Conservation (phyloP, 2,329 filamentous ascomycete genomes). For the Colletotrichum karsti region DNA sequence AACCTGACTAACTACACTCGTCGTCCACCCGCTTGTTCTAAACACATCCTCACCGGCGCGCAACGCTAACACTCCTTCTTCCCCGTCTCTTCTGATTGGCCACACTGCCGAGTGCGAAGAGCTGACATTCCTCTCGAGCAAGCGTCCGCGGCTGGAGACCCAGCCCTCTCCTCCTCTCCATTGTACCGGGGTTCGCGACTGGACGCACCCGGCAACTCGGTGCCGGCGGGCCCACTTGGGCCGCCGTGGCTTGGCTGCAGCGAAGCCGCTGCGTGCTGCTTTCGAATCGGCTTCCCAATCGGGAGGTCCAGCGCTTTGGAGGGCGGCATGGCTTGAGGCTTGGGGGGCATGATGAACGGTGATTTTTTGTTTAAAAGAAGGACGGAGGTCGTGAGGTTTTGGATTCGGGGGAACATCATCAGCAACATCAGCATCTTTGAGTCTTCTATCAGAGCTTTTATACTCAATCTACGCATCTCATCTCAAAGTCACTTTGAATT, state of each 20-base stretch:
- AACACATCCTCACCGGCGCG: background rate
- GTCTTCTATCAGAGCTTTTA: background rate
- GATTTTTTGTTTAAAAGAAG: background rate
- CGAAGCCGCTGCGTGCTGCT: background rate
- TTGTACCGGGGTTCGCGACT: background rate
- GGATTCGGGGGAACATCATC: fast-evolving
- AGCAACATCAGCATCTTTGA: background rate
- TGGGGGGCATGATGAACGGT: background rate
- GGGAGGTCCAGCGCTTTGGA: background rate
- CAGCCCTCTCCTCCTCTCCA: background rate
- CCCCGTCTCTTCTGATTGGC: constrained; percentile 1
- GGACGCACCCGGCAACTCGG: constrained; percentile 14
- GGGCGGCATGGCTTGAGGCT: background rate
- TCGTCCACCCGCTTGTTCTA: background rate
- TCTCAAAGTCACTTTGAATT: background rate
- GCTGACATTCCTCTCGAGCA: background rate
- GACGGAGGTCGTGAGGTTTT: background rate
- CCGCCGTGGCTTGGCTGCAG: constrained; percentile 22
- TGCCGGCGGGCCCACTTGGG: constrained; percentile 21
- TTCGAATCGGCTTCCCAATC: constrained; percentile 25
- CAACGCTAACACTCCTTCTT: background rate
- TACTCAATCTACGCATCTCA: background rate
- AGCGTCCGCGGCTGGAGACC: constrained; percentile 2
- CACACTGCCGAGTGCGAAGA: constrained; percentile 15
- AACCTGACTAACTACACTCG: background rate